Percentiles rank a stretch among this genome's conserved stretches.
Evolutionary conservation across 176 grass and related monocot genomes (phyloP).

Genomic region (Miscanthus lutarioriparius): DNA sequence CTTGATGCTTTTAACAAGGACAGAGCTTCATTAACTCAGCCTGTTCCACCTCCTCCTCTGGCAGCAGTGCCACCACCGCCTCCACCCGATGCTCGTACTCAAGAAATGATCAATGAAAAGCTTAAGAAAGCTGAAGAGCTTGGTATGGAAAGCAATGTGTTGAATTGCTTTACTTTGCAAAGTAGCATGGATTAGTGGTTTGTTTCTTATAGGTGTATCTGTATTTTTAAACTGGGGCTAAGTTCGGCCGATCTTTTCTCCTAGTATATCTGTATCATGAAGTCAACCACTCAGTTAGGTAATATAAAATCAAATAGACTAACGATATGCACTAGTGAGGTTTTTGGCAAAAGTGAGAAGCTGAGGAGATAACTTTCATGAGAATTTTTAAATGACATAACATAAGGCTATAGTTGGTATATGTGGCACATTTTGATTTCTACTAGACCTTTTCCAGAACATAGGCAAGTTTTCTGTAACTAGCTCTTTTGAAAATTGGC

Average conservation of each 20-base stretch:
- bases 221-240: not conserved
- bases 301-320: not conserved
- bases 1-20: slow-evolving; percentile 96
- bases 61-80: slow-evolving; percentile 38
- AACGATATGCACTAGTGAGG: not conserved
- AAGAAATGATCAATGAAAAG: slow-evolving; percentile 99
- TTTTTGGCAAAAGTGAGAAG: slow-evolving; percentile 3
- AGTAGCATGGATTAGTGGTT: not conserved
- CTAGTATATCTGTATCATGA: not conserved
- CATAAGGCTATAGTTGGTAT: not conserved
- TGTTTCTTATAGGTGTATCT: not conserved
- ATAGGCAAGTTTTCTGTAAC: slow-evolving; percentile 1
- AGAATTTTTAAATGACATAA: not conserved
- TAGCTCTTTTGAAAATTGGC: not conserved
- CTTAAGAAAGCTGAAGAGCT: slow-evolving; percentile 93
- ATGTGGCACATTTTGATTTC: not conserved
- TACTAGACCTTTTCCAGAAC: not conserved
- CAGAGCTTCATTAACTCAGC: slow-evolving; percentile 63
- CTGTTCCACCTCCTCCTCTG: slow-evolving; percentile 47
- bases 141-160: slow-evolving; percentile 44
- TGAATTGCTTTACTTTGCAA: not conserved
- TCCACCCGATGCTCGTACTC: slow-evolving; percentile 77
- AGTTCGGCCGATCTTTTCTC: not conserved
- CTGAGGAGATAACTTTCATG: not conserved
- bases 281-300: not conserved